phyloP scores from a whole-genome alignment of 1,284 basidiomycete species.

The Sanghuangporus baumii region DNA sequence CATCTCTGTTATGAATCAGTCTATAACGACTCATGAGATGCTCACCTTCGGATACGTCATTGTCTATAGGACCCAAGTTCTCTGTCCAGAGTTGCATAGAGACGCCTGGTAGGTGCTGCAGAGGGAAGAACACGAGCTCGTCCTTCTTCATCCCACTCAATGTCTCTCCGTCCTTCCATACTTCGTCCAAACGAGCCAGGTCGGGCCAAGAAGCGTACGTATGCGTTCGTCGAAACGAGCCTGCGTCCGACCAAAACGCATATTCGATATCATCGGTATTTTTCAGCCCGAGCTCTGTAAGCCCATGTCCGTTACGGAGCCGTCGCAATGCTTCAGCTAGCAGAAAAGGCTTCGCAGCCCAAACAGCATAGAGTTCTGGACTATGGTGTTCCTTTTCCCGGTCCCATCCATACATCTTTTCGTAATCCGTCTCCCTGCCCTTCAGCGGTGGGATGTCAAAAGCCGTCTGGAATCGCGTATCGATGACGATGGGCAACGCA shows the following conservation, averaged over 20 bases:
- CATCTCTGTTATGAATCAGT: not conserved
- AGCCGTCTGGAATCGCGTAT: conserved; percentile 40
- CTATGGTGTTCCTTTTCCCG: conserved; percentile 37
- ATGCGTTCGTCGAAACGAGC: conserved; percentile 39
- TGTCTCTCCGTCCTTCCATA: conserved; percentile 33
- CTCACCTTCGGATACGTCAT: conserved; percentile 44
- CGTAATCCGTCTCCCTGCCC: conserved; percentile 31
- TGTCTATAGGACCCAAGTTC: conserved; percentile 41
- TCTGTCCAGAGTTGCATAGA: conserved; percentile 36
- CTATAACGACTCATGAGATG: not conserved
- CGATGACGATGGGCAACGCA: conserved; percentile 34
- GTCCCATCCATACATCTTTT: conserved; percentile 37
- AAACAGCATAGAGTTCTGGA: conserved; percentile 46
- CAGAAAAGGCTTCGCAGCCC: conserved; percentile 48
- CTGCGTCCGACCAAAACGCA: conserved; percentile 51
- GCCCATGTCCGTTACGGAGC: not conserved
- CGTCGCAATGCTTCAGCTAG: conserved; percentile 34
- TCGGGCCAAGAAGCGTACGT: conserved; percentile 41
- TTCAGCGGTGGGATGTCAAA: conserved; percentile 42
- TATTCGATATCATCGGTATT: conserved; percentile 31
- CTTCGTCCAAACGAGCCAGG: conserved; percentile 31
- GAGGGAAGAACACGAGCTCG: conserved; percentile 42
- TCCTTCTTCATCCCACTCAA: conserved; percentile 26
- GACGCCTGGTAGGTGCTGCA: conserved; percentile 29
- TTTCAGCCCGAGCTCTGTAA: conserved; percentile 17